A percentile compares a stretch with the other conserved stretches of the same genome.
These are phyloP conservation scores for Tetracladium marchalianum DNA, from an alignment of 495 filamentous ascomycete genomes.

Conservation along the genomic window DNA sequence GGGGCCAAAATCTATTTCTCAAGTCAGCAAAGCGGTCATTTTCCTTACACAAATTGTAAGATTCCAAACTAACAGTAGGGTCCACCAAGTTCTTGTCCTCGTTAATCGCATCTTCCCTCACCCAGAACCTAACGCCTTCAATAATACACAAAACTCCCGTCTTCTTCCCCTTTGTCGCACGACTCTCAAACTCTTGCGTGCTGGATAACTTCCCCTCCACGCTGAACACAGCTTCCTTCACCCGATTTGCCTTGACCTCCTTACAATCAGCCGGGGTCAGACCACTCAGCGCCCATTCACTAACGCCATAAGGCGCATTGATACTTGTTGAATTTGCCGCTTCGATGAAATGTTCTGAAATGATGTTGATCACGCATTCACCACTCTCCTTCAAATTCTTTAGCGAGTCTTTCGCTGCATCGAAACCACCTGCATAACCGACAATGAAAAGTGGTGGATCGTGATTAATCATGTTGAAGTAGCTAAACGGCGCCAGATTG, in stretches of 20 bases:
- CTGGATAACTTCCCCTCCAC: constrained; percentile 70
- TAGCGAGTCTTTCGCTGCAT: constrained; percentile 61
- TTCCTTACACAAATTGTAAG: neutral
- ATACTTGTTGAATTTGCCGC: constrained; percentile 74
- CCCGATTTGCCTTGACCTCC: constrained; percentile 61
- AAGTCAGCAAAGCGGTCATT: constrained; percentile 9
- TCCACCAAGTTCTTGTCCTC: constrained; percentile 64
- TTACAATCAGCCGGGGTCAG: constrained; percentile 60
- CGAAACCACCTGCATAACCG: constrained; percentile 51
- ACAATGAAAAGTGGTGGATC: constrained; percentile 87
- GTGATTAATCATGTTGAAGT: constrained; percentile 73
- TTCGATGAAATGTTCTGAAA: constrained; percentile 76
- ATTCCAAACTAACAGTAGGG: constrained; percentile 31
- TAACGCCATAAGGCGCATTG: constrained; percentile 68
- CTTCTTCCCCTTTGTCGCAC: constrained; percentile 55
- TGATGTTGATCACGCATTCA: constrained; percentile 82
- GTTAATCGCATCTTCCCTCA: constrained; percentile 78
- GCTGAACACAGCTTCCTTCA: constrained; percentile 70
- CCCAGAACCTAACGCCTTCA: constrained; percentile 85
- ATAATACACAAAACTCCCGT: constrained; percentile 65
- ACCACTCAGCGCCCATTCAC: constrained; percentile 74
- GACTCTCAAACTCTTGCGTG: constrained; percentile 65
- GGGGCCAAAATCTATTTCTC: constrained; percentile 48
- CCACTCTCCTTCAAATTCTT: constrained; percentile 57
- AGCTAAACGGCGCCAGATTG: constrained; percentile 84